Conservation (phyloP, 2,329 filamentous ascomycete genomes). For the Bretziella fagacearum region DNA sequence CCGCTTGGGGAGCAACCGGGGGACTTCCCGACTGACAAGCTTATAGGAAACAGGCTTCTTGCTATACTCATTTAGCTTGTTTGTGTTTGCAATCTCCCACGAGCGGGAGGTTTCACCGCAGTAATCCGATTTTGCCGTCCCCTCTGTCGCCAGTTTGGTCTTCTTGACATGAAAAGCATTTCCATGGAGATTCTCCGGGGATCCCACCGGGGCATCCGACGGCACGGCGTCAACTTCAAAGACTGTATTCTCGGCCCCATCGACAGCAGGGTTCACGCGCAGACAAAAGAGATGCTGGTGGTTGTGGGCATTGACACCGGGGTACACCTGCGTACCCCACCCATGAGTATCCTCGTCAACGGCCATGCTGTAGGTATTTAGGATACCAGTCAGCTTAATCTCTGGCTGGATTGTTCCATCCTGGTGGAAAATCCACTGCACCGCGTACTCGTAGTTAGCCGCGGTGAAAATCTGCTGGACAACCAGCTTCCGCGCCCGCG, state of each 20-base stretch:
- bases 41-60: conserved; percentile 78
- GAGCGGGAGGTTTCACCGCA: conserved; percentile 61
- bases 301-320: conserved; percentile 82
- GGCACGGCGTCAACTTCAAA: conserved; percentile 64
- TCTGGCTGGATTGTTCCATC: conserved; percentile 86
- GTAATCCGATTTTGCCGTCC: conserved; percentile 59
- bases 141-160: conserved; percentile 58
- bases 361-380: conserved; percentile 78
- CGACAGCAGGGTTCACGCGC: conserved; percentile 71
- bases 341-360: conserved; percentile 65
- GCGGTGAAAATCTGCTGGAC: conserved; percentile 88
- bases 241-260: conserved; percentile 69
- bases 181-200: conserved; percentile 68
- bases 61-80: conserved; percentile 69
- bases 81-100: conserved; percentile 82
- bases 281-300: conserved; percentile 92
- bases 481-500: conserved; percentile 68
- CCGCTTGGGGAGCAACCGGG: conserved; percentile 60
- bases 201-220: conserved; percentile 55
- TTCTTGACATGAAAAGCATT: conserved; percentile 80
- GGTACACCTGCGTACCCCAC: conserved; percentile 85
- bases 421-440: conserved; percentile 78
- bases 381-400: conserved; percentile 77
- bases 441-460: conserved; percentile 80
- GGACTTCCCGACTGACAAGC: conserved; percentile 73